Evolutionary conservation across 192 early-diverging fungal genomes (phyloP).

Genomic region (Geranomyces variabilis): DNA sequence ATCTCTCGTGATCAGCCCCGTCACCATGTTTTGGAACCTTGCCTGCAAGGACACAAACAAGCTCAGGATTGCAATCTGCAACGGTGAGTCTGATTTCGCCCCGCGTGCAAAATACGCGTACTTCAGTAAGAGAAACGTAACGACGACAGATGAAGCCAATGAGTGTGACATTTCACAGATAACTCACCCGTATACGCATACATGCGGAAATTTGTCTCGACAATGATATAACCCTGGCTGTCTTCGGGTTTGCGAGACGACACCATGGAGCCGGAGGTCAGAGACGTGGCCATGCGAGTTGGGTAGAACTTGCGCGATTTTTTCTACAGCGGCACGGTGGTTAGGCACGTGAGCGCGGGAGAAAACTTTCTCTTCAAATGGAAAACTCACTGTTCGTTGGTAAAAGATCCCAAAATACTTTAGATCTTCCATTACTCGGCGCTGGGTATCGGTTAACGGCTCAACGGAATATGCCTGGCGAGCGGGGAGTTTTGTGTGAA

Average conservation of each 20-base stretch:
- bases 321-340: too few species aligned
- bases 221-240: slow-evolving; percentile 78
- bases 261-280: slow-evolving; percentile 77
- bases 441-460: slow-evolving; percentile 79
- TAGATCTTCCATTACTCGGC: slow-evolving; percentile 84
- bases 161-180: neutral
- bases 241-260: slow-evolving; percentile 43
- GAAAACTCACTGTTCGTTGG: slow-evolving; percentile 68
- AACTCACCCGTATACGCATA: slow-evolving; percentile 88
- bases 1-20: slow-evolving; percentile 84
- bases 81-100: slow-evolving; percentile 64
- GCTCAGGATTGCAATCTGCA: slow-evolving; percentile 92
- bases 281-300: slow-evolving; percentile 84
- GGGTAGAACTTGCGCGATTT: slow-evolving; percentile 82
- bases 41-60: slow-evolving; percentile 83
- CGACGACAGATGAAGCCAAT: too few species aligned
- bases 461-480: slow-evolving; percentile 87
- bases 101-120: neutral
- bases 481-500: too few species aligned
- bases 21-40: slow-evolving; percentile 91
- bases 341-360: too few species aligned
- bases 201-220: slow-evolving; percentile 94
- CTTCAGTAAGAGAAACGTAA: neutral
- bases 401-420: slow-evolving; percentile 88
- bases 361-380: neutral